Base-by-base conservation (phyloP, 1,284 basidiomycete genomes). In the Coriolopsis trogii region DNA sequence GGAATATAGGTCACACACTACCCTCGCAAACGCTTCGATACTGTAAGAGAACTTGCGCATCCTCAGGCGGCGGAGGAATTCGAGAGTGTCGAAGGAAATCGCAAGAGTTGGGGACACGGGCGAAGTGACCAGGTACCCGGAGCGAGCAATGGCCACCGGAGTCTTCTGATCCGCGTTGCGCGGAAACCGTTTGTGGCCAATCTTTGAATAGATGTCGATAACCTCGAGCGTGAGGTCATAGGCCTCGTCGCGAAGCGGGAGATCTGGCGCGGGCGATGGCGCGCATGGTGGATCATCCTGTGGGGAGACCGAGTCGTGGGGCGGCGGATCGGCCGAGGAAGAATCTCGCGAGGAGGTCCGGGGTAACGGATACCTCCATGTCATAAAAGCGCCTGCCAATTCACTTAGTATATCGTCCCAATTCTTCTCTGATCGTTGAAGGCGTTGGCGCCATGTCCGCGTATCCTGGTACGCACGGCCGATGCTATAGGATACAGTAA, bases 11-110 rank as follows among this genome's bases (percentile, higher is more conserved):
- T 72, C 59, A 54, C 71, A 71, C 1, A 74, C 12, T 1, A 69
- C 60, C 45, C 68, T 67, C 0, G 63, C 50, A 39, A 72, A 73
- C 0, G 67, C 66, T 49, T 74, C 68, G 2, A 70, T 49, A 51
- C 68, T 71, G 49, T 67, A 67, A 0, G 66, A 70, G 0, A 68
- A 53, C 20, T 54, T 58, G 38, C 43, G 44, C 2, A 61, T 49
- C 2, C 62, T 54, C 8, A 70, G 36, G 3, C 43, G 18, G 15
- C 53, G 57, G 47, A 62, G 68, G 3, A 70, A 44, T 29, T 72
- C 63, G 6, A 73, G 60, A 1, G 69, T 72, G 16, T 54, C 49
- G 28, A 73, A 26, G 3, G 66, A 66, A 15, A 73, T 51, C 9
- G 66, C 65, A 18, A 67, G 30, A 10, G 61, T 49, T 1, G 68